Conservation (phyloP, 306 rosid species). For the Myrica gale region DNA sequence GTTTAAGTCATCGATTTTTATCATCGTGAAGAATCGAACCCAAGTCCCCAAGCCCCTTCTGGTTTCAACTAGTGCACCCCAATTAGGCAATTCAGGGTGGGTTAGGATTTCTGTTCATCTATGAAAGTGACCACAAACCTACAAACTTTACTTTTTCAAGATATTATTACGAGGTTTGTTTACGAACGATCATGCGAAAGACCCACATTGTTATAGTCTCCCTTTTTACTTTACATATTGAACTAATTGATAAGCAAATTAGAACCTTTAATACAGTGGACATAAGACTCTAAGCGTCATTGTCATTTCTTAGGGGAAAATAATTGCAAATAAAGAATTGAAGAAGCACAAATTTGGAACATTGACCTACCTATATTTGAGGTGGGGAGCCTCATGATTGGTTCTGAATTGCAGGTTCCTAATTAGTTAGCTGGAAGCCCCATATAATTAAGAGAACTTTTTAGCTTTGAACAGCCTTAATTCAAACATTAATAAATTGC, state of each 20-base stretch:
- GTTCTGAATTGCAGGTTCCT: slow-evolving; percentile 12
- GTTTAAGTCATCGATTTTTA: no score
- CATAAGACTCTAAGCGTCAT: slow-evolving; percentile 28
- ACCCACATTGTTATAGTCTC: slow-evolving; percentile 53
- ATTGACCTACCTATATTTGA: slow-evolving; percentile 14
- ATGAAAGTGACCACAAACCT: slow-evolving; percentile 36
- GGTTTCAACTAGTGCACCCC: no score
- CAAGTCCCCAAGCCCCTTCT: no score
- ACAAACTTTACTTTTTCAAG: slow-evolving; percentile 34
- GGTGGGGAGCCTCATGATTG: slow-evolving; percentile 29
- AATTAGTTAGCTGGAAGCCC: slow-evolving; percentile 21
- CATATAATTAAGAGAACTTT: slow-evolving; percentile 31
- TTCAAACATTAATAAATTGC: slow-evolving; percentile 17
- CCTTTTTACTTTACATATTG: slow-evolving; percentile 29
- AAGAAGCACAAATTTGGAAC: slow-evolving; percentile 9
- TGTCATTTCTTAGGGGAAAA: slow-evolving; percentile 13
- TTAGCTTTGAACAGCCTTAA: slow-evolving; percentile 33
- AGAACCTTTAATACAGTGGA: slow-evolving; percentile 17
- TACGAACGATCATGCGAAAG: slow-evolving; percentile 53
- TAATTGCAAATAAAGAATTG: slow-evolving; percentile 12
- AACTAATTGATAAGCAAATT: slow-evolving; percentile 20
- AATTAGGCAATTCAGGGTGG: no score
- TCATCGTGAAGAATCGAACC: no score
- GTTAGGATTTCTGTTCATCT: slow-evolving; percentile 17
- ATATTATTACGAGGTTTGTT: slow-evolving; percentile 25